These are phyloP conservation scores for Leucosporidium creatinivorum DNA, from an alignment of 768 basidiomycete species.

Conservation along the genomic window DNA sequence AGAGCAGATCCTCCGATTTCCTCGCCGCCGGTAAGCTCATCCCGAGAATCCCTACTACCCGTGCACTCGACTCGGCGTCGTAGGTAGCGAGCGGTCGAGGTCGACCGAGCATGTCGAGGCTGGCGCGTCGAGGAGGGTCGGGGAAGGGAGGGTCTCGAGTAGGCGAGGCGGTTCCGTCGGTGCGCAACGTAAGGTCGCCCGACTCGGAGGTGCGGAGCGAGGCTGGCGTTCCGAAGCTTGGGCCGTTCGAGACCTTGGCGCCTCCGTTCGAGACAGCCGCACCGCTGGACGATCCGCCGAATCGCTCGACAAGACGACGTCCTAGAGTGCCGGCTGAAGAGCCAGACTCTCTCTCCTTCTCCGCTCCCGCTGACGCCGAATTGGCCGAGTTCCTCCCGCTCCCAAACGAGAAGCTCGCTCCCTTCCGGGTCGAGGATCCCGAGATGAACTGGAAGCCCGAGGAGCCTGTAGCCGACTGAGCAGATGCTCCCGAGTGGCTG, in stretches of 20 bases:
- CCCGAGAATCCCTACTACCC: conserved; percentile 3
- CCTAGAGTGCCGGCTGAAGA: conserved; percentile 2
- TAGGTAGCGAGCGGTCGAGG: not conserved
- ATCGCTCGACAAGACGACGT: conserved; percentile 19
- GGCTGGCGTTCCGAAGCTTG: no score
- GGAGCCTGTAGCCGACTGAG: not conserved
- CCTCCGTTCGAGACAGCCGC: not conserved
- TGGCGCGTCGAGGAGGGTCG: not conserved
- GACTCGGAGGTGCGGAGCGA: no score
- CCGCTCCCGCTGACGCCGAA: no score
- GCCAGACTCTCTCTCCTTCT: no score
- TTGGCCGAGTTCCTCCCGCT: no score
- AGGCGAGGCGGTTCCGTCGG: no score
- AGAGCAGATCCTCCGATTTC: conserved; percentile 21
- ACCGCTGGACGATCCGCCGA: conserved; percentile 4
- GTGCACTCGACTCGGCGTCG: not conserved
- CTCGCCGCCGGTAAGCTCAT: conserved; percentile 21
- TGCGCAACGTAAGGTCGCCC: no score
- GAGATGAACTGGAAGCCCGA: conserved; percentile 23
- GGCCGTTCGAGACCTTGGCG: no score
- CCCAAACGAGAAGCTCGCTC: not conserved
- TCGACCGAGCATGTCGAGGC: not conserved
- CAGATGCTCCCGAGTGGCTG: not conserved
- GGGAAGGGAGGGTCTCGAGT: no score
- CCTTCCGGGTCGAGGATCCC: conserved; percentile 16